These are phyloP conservation scores for Pterocarpus macrocarpus DNA, from an alignment of 306 rosid species.

Conservation along the genomic window DNA sequence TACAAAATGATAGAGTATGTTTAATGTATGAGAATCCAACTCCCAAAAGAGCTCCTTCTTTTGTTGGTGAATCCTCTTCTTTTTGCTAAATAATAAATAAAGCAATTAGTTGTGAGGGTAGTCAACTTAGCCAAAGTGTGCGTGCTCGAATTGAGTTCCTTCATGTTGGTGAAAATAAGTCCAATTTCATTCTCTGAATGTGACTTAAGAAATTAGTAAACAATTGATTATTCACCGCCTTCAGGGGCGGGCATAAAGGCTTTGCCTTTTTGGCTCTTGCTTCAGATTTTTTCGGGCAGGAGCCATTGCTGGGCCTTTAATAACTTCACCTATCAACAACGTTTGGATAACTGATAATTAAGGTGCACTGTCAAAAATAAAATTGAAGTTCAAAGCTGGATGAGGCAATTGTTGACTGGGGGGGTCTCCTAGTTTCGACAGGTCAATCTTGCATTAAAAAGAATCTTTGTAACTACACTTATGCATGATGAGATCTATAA, in stretches of 20 bases:
- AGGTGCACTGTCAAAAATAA: too few relatives aligned
- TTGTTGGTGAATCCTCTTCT: background rate
- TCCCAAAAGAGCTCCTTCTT: background rate
- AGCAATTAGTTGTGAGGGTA: background rate
- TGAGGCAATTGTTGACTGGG: too few relatives aligned
- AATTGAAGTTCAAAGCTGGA: too few relatives aligned
- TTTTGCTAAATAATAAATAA: background rate
- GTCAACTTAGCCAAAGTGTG: conserved; percentile 9
- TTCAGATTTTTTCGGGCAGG: background rate
- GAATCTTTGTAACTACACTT: too few relatives aligned
- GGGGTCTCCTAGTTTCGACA: too few relatives aligned
- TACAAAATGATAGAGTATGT: conserved; percentile 45
- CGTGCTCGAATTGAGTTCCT: background rate
- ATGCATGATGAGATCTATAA: too few relatives aligned
- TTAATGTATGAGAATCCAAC: conserved; percentile 32
- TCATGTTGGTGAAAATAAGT: background rate
- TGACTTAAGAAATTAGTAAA: background rate
- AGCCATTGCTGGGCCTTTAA: conserved; percentile 13
- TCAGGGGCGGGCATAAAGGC: background rate
- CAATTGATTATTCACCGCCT: background rate
- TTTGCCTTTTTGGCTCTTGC: conserved; percentile 24
- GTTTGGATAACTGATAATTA: too few relatives aligned
- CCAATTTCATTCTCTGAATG: background rate
- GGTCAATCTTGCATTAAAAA: too few relatives aligned
- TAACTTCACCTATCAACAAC: background rate